These are phyloP conservation scores for Lumnitzera racemosa DNA, from an alignment of 345 rosid genomes.

Conservation along the genomic window DNA sequence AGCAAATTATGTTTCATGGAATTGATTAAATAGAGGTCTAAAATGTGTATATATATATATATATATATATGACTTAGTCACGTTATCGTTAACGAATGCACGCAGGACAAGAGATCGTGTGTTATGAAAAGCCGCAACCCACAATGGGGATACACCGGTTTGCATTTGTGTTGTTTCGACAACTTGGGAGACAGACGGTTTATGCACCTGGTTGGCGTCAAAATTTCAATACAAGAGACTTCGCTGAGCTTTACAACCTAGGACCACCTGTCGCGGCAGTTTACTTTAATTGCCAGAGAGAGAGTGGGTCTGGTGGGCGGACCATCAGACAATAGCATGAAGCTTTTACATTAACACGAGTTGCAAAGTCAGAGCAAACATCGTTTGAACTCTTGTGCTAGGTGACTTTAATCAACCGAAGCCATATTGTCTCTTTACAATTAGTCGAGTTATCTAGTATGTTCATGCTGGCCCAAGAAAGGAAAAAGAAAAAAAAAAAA, in stretches of 20 bases:
- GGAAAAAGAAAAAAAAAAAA: too few relatives aligned
- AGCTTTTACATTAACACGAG: neutral
- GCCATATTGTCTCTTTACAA: too few relatives aligned
- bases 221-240: conserved; percentile 69
- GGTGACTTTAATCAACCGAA: too few relatives aligned
- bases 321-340: conserved; percentile 10
- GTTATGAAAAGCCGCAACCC: conserved; percentile 76
- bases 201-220: conserved; percentile 94
- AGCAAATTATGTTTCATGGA: too few relatives aligned
- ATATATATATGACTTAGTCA: too few relatives aligned
- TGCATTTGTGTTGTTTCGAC: conserved; percentile 62
- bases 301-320: conserved; percentile 66
- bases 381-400: too few relatives aligned
- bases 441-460: too few relatives aligned
- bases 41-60: too few relatives aligned
- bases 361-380: too few relatives aligned
- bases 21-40: too few relatives aligned
- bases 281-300: conserved; percentile 80
- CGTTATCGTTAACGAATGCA: neutral
- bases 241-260: conserved; percentile 83
- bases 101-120: conserved; percentile 66
- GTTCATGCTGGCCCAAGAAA: too few relatives aligned
- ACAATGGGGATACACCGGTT: conserved; percentile 67
- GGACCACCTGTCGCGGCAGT: conserved; percentile 75
- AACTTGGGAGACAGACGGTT: conserved; percentile 77